Base-by-base conservation (phyloP, 352 stramenopile genomes). In the Thraustochytrium sp. region DNA sequence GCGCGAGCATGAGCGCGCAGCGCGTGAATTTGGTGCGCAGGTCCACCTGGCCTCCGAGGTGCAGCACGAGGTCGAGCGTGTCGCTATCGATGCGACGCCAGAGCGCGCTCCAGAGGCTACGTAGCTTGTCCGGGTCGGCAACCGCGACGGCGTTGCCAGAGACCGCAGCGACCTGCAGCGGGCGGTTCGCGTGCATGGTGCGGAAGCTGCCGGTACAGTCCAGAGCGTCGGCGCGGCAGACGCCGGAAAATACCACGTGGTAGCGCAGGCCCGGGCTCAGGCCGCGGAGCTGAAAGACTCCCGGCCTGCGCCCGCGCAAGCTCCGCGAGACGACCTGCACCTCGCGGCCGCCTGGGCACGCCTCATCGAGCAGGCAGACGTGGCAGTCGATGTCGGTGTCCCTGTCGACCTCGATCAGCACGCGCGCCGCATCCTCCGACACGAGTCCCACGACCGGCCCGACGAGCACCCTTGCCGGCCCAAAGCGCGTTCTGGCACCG, bases 41-140 rank as follows among this genome's bases (percentile, higher is more conserved):
- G 44, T 80, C 68, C 5, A 80, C 68, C 38, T 80, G 68, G 9
- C 68, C 68, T 0, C 68, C 68, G 2, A 64, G 21, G 9, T 80
- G 68, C 51, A 80, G 34, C 26, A 80, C 11, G 11, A 72, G 13
- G 51, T 80, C 68, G 23, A 80, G 34, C 16, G 23, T 31, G 37
- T 38, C 68, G 9, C 13, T 23, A 13, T 80, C 48, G 8, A 31
- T 31, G 48, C 48, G 48, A 3, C 34, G 3, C 31, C 53, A 51
- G 2, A 80, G 23, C 9, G 34, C 42, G 34, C 44, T 26, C 68
- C 68, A 80, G 21, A 72, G 40, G 16, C 26, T 49, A 11, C 26
- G 21, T 1, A 37, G 8, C 13, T 64, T 42, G 26, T 42, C 51
- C 13, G 68, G 68, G 16, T 42, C n/a, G 9, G 53, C 40, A 2